Conservation (phyloP, 495 filamentous ascomycete genomes). For the Penicillium lividum region DNA sequence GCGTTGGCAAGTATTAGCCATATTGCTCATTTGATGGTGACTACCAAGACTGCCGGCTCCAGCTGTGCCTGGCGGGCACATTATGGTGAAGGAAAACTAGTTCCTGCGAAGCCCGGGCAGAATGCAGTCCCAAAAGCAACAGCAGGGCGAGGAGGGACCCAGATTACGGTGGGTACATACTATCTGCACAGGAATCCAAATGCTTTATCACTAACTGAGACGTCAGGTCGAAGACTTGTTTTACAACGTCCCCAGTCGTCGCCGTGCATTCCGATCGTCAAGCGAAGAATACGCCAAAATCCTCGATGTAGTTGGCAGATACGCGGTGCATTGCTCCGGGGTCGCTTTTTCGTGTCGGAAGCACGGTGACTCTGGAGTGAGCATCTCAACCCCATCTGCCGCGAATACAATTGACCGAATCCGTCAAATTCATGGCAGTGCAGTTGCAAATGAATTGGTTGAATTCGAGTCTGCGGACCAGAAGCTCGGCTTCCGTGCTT, state of each 20-base stretch:
- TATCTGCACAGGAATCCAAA: background rate
- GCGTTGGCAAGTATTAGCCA: constrained; percentile 98
- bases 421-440: constrained; percentile 82
- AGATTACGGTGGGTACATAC: constrained; percentile 72
- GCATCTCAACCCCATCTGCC: constrained; percentile 72
- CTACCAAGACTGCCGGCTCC: constrained; percentile 88
- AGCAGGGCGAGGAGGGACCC: constrained; percentile 91
- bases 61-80: constrained; percentile 86
- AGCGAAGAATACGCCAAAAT: constrained; percentile 99
- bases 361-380: constrained; percentile 80
- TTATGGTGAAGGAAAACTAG: constrained; percentile 82
- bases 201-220: background rate
- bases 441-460: constrained; percentile 87
- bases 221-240: constrained; percentile 90
- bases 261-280: constrained; percentile 84
- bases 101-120: constrained; percentile 89
- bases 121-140: constrained; percentile 82
- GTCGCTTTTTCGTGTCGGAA: constrained; percentile 98
- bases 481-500: constrained; percentile 79
- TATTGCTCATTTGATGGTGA: constrained; percentile 93
- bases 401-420: constrained; percentile 80
- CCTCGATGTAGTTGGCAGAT: constrained; percentile 88
- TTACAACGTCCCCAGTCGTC: constrained; percentile 89
- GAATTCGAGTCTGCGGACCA: constrained; percentile 71
- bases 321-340: constrained; percentile 89